Conservation (phyloP, 2,329 filamentous ascomycete genomes). For the Aspergillus sergii region DNA sequence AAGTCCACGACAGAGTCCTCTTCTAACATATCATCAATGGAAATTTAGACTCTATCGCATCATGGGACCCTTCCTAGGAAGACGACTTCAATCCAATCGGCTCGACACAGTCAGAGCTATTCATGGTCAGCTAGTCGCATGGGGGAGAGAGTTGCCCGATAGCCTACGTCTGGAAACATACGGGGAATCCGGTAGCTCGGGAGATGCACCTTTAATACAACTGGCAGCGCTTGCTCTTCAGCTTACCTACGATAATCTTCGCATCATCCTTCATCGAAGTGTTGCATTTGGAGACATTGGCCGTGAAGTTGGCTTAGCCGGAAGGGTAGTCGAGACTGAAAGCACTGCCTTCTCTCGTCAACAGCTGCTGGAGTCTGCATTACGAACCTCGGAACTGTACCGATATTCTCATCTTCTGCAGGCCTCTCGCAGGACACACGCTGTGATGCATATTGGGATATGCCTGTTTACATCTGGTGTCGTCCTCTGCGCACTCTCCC, state of each 20-base stretch:
- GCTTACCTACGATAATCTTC: slow-evolving; percentile 15
- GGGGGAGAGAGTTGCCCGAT: slow-evolving; percentile 7
- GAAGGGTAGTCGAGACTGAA: neutral
- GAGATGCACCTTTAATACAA: neutral
- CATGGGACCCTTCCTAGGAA: slow-evolving; percentile 2
- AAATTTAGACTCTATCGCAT: slow-evolving; percentile 7
- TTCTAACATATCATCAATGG: slow-evolving; percentile 3
- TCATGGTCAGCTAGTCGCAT: slow-evolving; percentile 2
- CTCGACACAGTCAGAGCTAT: slow-evolving; percentile 5
- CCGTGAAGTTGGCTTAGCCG: neutral
- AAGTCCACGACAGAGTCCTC: neutral
- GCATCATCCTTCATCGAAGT: slow-evolving; percentile 15
- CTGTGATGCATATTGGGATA: slow-evolving; percentile 19
- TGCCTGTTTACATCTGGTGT: slow-evolving; percentile 21
- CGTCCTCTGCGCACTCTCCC: slow-evolving; percentile 15
- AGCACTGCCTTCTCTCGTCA: slow-evolving; percentile 3
- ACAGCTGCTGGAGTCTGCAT: slow-evolving; percentile 12
- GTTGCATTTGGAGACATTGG: slow-evolving; percentile 11
- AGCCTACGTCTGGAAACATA: slow-evolving; percentile 9
- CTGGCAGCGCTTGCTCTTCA: slow-evolving; percentile 14
- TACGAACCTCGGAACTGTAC: slow-evolving; percentile 10
- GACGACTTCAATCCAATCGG: slow-evolving; percentile 4
- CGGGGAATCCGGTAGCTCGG: neutral
- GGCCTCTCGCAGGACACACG: slow-evolving; percentile 17
- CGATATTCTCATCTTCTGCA: slow-evolving; percentile 12